Evolutionary conservation across 2,329 filamentous ascomycete species (phyloP), one percentile per base, ranked within the genome.

Genomic region (Thelonectria discophora): DNA sequence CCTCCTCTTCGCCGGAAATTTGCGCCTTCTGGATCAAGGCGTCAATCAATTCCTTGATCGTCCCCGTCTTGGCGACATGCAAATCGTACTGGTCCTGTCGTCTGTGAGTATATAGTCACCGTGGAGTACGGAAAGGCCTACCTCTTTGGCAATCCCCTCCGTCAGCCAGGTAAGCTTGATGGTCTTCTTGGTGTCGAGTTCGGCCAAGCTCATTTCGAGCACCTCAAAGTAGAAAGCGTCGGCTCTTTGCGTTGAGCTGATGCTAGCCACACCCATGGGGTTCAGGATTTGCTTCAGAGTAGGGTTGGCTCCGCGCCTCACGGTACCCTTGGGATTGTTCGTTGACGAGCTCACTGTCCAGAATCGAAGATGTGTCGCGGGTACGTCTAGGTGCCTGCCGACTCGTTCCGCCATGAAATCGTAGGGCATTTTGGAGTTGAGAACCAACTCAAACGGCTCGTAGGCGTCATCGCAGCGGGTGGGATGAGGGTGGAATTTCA

Each of bases 211-310:
- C 82, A 97, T 97, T 65, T 99, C 95, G 42, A 99, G 81, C 27
- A 98, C 87, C 76, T 99, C 95, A 73, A 94, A 99, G 76, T 90
- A 98, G 54, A 99, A 82, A 1, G 90, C 87, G 76, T 98, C 94
- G 18, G 85, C 79, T 56, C 89, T 86, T 73, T 93, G 91, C 32
- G 84, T 88, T 58, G 86, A 85, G 68, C 88, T 91, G 52, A 90
- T 84, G 67, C 93, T 90, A 11, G 85, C 85, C 15, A 75, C 70
- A 55, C 91, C 92, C 54, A 89, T 87, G 11, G 91, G 89, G 63
- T 87, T 89, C 15, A 99, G 83, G 46, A 98, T 97, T 65, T 87
- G 88, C 54, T 86, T 84, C 12, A 99, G 81, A n/a, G 84, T 96
- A 60, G 90, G 86, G 63, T 86, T 86, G 75, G 84, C 75, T 75